Evolutionary conservation across 2,329 filamentous ascomycete species (phyloP).

Genomic region (Colletotrichum liaoningense): DNA sequence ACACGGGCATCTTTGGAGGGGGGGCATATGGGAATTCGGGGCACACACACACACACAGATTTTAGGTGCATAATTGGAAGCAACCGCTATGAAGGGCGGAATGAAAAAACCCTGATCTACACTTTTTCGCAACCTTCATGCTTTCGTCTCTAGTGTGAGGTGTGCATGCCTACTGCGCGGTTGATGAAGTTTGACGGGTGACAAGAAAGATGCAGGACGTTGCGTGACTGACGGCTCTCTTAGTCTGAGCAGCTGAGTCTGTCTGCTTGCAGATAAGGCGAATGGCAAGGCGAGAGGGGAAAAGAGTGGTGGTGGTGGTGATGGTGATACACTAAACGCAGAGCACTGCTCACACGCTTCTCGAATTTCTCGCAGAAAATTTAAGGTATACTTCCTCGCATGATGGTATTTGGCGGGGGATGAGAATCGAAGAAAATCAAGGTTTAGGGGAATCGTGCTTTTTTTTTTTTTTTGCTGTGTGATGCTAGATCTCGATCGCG

Average conservation of each 20-base stretch:
- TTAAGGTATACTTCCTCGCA: too few relatives aligned
- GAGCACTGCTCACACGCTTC: not conserved
- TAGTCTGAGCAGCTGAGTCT: not conserved
- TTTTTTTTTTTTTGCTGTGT: not conserved
- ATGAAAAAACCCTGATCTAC: conserved; percentile 8
- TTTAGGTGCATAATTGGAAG: conserved; percentile 15
- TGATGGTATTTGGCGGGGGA: too few relatives aligned
- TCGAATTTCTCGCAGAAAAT: too few relatives aligned
- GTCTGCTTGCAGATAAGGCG: not conserved
- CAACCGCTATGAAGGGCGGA: conserved; percentile 7
- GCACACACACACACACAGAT: not conserved
- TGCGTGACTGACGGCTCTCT: not conserved
- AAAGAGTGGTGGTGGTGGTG: not conserved
- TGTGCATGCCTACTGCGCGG: not conserved
- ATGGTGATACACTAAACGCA: too few relatives aligned
- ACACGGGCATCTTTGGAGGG: too few relatives aligned
- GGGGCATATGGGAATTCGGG: too few relatives aligned
- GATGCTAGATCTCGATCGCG: conserved; percentile 21
- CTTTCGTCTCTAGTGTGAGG: not conserved
- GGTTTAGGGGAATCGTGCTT: too few relatives aligned
- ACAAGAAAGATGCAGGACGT: not conserved
- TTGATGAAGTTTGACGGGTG: not conserved
- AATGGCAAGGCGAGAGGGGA: not conserved
- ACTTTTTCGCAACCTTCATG: not conserved
- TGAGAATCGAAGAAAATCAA: too few relatives aligned